Percentiles rank a stretch among this genome's conserved stretches.
Conservation (phyloP, 441 rosid genomes). For the Gossypium schwendimanii region DNA sequence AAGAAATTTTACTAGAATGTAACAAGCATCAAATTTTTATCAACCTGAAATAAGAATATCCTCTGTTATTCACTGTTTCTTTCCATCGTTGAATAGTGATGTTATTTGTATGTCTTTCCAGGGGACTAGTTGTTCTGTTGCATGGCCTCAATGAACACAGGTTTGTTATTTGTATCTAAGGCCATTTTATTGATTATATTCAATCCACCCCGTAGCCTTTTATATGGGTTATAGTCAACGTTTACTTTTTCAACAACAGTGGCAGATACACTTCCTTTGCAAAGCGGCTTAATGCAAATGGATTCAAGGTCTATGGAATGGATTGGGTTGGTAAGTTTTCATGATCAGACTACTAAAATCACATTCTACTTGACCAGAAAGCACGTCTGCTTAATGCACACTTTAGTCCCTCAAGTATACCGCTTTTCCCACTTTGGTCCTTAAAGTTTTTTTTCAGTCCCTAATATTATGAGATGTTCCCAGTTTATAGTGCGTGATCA, state of each 20-base stretch:
- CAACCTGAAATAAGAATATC: not conserved
- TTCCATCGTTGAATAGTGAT: not conserved
- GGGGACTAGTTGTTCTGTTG: slow-evolving; percentile 69
- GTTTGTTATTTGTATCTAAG: slow-evolving; percentile 32
- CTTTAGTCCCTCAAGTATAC: too few relatives aligned
- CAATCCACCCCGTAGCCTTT: not conserved
- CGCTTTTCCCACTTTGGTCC: too few relatives aligned
- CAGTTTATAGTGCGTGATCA: not conserved
- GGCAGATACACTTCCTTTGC: slow-evolving; percentile 73
- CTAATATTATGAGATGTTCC: too few relatives aligned
- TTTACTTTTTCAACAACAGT: slow-evolving; percentile 32
- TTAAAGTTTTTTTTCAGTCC: too few relatives aligned
- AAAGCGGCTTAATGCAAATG: slow-evolving; percentile 62
- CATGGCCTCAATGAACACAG: slow-evolving; percentile 91
- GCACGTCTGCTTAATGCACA: too few relatives aligned
- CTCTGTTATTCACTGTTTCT: not conserved
- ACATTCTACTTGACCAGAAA: not conserved
- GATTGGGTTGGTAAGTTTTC: slow-evolving; percentile 73
- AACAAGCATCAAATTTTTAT: not conserved
- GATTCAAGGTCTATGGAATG: slow-evolving; percentile 72
- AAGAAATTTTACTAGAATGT: not conserved
- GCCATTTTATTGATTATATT: not conserved
- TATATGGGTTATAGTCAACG: slow-evolving; percentile 5
- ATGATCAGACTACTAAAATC: not conserved
- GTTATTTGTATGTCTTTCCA: slow-evolving; percentile 23